Base-by-base conservation (phyloP, 164 flowering plant species). In the Platanus orientalis region DNA sequence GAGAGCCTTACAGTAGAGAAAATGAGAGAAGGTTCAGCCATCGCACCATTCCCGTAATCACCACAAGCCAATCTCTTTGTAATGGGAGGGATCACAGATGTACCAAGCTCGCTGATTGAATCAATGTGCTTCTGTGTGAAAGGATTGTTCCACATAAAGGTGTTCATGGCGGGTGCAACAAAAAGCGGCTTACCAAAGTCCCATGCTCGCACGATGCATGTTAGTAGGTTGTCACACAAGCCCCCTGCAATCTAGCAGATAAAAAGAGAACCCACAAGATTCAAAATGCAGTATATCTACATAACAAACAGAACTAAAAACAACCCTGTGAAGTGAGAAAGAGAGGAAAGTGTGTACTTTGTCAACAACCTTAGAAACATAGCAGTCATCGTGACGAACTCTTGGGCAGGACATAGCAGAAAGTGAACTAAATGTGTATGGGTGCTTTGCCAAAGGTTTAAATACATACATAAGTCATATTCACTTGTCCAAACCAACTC, bases 111-210 rank as follows among this genome's bases (percentile, higher is more conserved):
- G 45, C 84, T 86, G 25, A 84, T 68, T 19, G 65, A n/a, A 76
- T 81, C 62, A 44, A 84, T 81, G 71, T 84, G 87, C 14, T 75
- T 67, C 63, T 86, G 85, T 6, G 89, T 84, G 74, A 86, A 84
- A 42, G 85, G 24, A n/a, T n/a, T n/a, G n/a, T n/a, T n/a, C n/a
- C n/a, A n/a, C n/a, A n/a, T n/a, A n/a, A n/a, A n/a, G n/a, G 89
- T 76, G 75, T 86, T 84, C 92, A 86, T 86, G 27, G 89, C 80
- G 5, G 89, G 92, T 6, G 92, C 89, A 20, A 86, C 79, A 63
- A 84, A 84, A 5, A 86, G 27, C 7, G 92, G 89, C 64, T 86
- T 84, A 72, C 53, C 65, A 62, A 82, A 81, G 72, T 86, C 92
- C 92, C 92, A 86, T 61, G 89, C 89, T 68, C 92, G 75, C 20